Conservation (phyloP, 202 grass and related monocot species). For the Saccharum hybrid region DNA sequence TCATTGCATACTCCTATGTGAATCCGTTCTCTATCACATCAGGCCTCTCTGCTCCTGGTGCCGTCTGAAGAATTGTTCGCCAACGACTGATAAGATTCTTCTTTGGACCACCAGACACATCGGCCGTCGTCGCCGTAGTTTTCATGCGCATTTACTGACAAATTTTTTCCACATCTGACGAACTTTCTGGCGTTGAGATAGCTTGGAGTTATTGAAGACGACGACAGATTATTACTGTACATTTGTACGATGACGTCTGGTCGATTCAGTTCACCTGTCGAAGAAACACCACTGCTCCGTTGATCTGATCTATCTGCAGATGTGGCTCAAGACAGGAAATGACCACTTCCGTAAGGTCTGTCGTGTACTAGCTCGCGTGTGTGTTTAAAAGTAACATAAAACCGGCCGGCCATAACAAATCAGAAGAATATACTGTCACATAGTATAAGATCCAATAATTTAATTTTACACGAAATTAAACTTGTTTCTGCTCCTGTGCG, state of each 20-base stretch:
- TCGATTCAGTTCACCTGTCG: neutral
- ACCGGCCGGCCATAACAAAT: too few relatives aligned
- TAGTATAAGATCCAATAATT: too few relatives aligned
- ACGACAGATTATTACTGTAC: neutral
- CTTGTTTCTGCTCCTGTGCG: too few relatives aligned
- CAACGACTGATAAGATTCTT: neutral
- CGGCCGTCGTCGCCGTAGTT: neutral
- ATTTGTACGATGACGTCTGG: neutral
- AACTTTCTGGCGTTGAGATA: slow-evolving; percentile 39
- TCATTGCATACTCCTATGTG: too few relatives aligned
- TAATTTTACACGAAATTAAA: too few relatives aligned
- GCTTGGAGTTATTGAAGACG: slow-evolving; percentile 44
- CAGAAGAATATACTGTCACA: too few relatives aligned
- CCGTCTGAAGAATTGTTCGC: neutral
- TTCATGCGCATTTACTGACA: neutral
- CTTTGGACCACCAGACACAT: slow-evolving; percentile 17
- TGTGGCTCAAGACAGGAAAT: neutral
- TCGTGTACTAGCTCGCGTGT: neutral
- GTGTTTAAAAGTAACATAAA: too few relatives aligned
- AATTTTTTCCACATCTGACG: neutral
- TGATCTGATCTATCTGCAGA: neutral
- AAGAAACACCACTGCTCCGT: neutral
- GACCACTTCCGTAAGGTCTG: neutral
- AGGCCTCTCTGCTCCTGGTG: neutral
- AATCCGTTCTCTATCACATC: neutral